Evolutionary conservation across 495 filamentous ascomycete species (phyloP), one percentile per base, ranked within the genome.

Genomic region (Haplographium delicatum): DNA sequence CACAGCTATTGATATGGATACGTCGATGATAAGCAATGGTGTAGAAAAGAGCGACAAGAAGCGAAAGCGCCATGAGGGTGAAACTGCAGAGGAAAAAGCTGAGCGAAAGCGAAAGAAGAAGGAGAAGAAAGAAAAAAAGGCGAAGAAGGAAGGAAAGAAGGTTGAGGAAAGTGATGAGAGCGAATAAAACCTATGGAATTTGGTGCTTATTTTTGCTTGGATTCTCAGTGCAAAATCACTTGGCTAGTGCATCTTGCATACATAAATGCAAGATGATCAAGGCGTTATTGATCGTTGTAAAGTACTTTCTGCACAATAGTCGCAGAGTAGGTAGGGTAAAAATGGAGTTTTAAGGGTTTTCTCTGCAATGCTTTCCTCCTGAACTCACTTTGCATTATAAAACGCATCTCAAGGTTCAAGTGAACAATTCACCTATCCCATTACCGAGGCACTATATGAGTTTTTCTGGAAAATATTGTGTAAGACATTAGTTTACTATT

Each of bases 1-100:
- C 18, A 48, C 66, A 61, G 50, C 50, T 48, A 43, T 60, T 51
- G 51, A 62, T 58, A 48, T 66, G 51, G 59, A 72, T 54, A 49
- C 51, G 40, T 71, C 56, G 54, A 72, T 54, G 72, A 71, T 63
- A 50, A 61, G 48, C 53, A 72, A 57, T 28, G 58, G 31, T 6
- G 60, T 61, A 24, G 66, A 75, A 4, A 70, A 68, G 5, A 62
- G 61, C n/a, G 66, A 67, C 4, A 90, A 90, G 75, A 90, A 90
- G 74, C 81, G 86, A 57, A 90, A 89, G 75, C 78, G 84, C 61
- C 85, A 89, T 59, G 86, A 89, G 3, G 86, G 81, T 34, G 86
- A 93, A 70, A 88, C 88, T 3, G 88, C 81, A 67, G 79, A 84
- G 61, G 80, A 81, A 65, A 80, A 81, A 38, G 61, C 61, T 7